These are phyloP conservation scores for Venturia aucupariae DNA, from an alignment of 2,329 filamentous ascomycete genomes.

Conservation along the genomic window DNA sequence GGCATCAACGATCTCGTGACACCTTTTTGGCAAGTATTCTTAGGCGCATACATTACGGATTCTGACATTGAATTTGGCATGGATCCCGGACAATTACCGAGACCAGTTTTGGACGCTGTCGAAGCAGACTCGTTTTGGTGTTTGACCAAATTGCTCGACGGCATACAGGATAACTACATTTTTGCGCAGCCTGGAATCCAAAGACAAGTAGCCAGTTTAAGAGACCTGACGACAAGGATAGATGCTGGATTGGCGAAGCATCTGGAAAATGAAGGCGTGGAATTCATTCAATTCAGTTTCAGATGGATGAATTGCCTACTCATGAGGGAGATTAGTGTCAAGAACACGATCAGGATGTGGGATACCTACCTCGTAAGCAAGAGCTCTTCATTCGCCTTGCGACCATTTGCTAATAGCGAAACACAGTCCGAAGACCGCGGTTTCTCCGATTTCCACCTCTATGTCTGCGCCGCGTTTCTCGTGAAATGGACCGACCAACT, in stretches of 20 bases:
- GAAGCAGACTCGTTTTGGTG: slow-evolving; percentile 99
- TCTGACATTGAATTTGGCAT: slow-evolving; percentile 86
- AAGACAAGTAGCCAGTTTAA: slow-evolving; percentile 77
- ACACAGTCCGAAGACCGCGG: slow-evolving; percentile 89
- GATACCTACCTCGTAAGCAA: slow-evolving; percentile 85
- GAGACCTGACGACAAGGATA: slow-evolving; percentile 85
- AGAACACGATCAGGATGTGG: slow-evolving; percentile 98
- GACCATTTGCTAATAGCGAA: background rate
- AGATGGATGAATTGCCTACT: slow-evolving; percentile 99
- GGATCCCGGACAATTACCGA: slow-evolving; percentile 91
- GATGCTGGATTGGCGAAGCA: slow-evolving; percentile 78
- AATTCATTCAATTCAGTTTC: slow-evolving; percentile 99
- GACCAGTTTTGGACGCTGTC: slow-evolving; percentile 84
- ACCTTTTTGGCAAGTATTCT: slow-evolving; percentile 95
- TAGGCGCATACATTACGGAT: slow-evolving; percentile 92
- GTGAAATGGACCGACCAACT: slow-evolving; percentile 97
- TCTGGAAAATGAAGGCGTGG: slow-evolving; percentile 80
- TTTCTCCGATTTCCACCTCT: slow-evolving; percentile 96
- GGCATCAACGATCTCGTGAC: slow-evolving; percentile 98
- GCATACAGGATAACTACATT: slow-evolving; percentile 98
- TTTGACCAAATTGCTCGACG: slow-evolving; percentile 92
- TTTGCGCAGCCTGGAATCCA: slow-evolving; percentile 96
- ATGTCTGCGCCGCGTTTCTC: slow-evolving; percentile 94
- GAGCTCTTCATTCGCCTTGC: background rate
- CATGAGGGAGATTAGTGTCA: slow-evolving; percentile 95